These are phyloP conservation scores for Paracamarosporium sp. DNA, from an alignment of 2,329 filamentous ascomycete species.

Conservation along the genomic window DNA sequence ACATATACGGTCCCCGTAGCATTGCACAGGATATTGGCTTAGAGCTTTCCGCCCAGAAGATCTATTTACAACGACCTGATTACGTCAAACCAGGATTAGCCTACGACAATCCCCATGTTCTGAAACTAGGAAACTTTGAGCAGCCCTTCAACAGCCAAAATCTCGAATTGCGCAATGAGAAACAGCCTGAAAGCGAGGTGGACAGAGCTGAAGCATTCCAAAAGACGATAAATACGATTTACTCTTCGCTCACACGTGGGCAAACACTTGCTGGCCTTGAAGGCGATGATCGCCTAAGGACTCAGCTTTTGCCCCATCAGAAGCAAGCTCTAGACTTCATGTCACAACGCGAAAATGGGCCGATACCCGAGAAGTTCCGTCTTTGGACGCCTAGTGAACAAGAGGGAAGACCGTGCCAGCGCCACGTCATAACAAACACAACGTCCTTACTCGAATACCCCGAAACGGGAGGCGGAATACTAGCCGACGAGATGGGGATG, in stretches of 20 bases:
- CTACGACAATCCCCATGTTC: slow-evolving; percentile 37
- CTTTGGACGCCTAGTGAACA: slow-evolving; percentile 31
- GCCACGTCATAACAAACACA: slow-evolving; percentile 50
- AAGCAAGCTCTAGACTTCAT: slow-evolving; percentile 39
- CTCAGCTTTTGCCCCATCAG: slow-evolving; percentile 30
- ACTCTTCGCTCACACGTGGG: slow-evolving; percentile 28
- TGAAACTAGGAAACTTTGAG: slow-evolving; percentile 22
- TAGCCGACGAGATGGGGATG: slow-evolving; percentile 68
- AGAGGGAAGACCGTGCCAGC: slow-evolving; percentile 25
- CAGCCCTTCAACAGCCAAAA: not conserved
- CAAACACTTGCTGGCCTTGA: slow-evolving; percentile 24
- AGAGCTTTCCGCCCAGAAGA: slow-evolving; percentile 25
- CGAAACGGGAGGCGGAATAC: slow-evolving; percentile 54
- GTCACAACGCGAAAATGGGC: slow-evolving; percentile 37
- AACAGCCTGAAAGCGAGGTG: not conserved
- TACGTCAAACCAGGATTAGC: slow-evolving; percentile 14
- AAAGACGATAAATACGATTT: slow-evolving; percentile 23
- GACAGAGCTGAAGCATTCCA: slow-evolving; percentile 18
- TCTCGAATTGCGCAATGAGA: slow-evolving; percentile 6
- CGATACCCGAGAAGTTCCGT: slow-evolving; percentile 31
- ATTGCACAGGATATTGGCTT: slow-evolving; percentile 18
- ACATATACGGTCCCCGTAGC: slow-evolving; percentile 25
- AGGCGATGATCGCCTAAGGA: slow-evolving; percentile 29
- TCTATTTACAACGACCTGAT: slow-evolving; percentile 34
- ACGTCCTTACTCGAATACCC: slow-evolving; percentile 20